Evolutionary conservation across 164 flowering plant genomes (phyloP), one percentile per base, ranked within the genome.

Genomic region (Magnolia kwangsiensis): DNA sequence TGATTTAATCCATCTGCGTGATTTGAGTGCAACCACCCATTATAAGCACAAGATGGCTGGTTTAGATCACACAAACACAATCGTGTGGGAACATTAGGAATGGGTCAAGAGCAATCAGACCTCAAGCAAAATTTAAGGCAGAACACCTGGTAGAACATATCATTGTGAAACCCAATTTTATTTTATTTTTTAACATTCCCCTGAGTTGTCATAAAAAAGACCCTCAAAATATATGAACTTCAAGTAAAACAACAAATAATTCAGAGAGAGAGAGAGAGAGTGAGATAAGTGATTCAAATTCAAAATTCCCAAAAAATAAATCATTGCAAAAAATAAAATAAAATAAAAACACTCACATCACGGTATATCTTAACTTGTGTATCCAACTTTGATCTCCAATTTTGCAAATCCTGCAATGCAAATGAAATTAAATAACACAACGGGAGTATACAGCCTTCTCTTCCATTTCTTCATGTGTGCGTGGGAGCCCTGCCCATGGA

Each of bases 381-480:
- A 72, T 95, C 98, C 70, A 95, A 69, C 79, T 89, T 93, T 4
- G 91, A 89, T 75, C 98, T 87, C 98, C 98, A 95, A 78, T 76
- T 89, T 82, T 92, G 96, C 84, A 95, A 78, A 78, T 93, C 98
- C 96, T 93, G 75, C 66, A 67, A 7, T 16, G 27, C 58, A 50
- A 20, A 51, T n/a, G 20, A 55, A 74, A 21, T 3, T 51, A 21
- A 29, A 70, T 20, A 24, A 31, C 49, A 68, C 16, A 5, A 37
- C n/a, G 8, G 10, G 50, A 50, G 20, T 70, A 8, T 49, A 64
- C 67, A 64, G 21, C 27, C 9, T 20, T 64, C 27, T 20, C 23
- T 21, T 64, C 19, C 10, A n/a, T 64, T 6, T 64, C 27, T 8
- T 8, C 67, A 8, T 4, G 24, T 1, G 72, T 29, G 16, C 68